Evolutionary conservation across 208 protist genomes (phyloP).

Genomic region (Trypanosoma cruzi): DNA sequence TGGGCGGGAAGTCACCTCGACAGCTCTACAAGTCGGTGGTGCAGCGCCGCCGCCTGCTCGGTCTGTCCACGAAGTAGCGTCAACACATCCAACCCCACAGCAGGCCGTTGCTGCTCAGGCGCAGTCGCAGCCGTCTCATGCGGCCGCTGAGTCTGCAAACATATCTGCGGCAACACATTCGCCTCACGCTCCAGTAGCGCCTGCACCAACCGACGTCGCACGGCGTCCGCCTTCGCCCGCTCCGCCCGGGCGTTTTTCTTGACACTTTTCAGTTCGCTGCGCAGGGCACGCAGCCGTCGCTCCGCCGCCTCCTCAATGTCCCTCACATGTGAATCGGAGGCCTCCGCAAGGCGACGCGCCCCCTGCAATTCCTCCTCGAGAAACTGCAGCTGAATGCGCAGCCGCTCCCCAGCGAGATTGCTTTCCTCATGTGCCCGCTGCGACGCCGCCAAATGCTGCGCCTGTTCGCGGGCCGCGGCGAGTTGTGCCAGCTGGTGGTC

Average conservation of each 20-base stretch:
- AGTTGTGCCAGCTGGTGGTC: constrained; percentile 46
- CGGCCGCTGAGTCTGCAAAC: neutral
- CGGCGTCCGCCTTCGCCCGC: constrained; percentile 41
- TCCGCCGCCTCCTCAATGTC: constrained; percentile 60
- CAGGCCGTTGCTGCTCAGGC: neutral
- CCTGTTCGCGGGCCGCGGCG: constrained; percentile 39
- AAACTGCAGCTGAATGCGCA: constrained; percentile 46
- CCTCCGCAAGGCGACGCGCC: constrained; percentile 38
- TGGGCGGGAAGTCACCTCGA: constrained; percentile 27
- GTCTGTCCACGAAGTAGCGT: constrained; percentile 55
- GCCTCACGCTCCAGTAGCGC: constrained; percentile 58
- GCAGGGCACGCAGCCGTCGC: constrained; percentile 37
- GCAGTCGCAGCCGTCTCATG: neutral
- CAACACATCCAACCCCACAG: constrained; percentile 53
- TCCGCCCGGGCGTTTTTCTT: constrained; percentile 53
- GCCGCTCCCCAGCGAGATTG: constrained; percentile 47
- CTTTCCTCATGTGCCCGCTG: constrained; percentile 35
- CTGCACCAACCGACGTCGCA: constrained; percentile 60
- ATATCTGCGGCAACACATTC: constrained; percentile 10
- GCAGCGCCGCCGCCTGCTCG: constrained; percentile 64
- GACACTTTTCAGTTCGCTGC: constrained; percentile 50
- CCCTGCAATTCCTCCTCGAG: constrained; percentile 51
- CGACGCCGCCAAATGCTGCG: constrained; percentile 45
- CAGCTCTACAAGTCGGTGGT: constrained; percentile 61
- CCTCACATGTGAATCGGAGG: constrained; percentile 34